Evolutionary conservation across 306 rosid species (phyloP).

Genomic region (Quercus berberidifolia): DNA sequence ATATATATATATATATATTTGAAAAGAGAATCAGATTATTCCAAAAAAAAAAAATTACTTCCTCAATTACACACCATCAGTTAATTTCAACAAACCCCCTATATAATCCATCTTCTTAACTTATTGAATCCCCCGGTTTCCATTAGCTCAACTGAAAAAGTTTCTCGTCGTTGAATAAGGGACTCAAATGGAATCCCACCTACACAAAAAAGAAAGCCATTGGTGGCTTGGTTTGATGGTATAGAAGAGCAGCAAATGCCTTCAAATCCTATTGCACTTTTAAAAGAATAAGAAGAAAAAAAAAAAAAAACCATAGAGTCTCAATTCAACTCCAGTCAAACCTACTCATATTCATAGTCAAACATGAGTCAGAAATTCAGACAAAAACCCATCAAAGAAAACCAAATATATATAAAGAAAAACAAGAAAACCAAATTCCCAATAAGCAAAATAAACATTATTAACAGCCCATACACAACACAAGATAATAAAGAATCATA

Average conservation of each 20-base stretch:
- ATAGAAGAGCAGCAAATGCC: too few relatives aligned
- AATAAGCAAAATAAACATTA: conserved; percentile 11
- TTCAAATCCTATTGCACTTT: too few relatives aligned
- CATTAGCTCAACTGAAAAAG: too few relatives aligned
- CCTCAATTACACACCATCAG: not conserved
- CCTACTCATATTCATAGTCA: not conserved
- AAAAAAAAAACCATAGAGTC: not conserved
- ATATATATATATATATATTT: not conserved
- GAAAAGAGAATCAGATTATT: not conserved
- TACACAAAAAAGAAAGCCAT: too few relatives aligned
- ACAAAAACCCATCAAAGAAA: not conserved
- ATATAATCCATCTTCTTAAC: not conserved
- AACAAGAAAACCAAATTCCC: not conserved
- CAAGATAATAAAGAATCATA: not conserved
- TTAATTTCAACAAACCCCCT: not conserved
- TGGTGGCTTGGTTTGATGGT: too few relatives aligned
- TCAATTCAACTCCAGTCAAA: not conserved
- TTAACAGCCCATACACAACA: not conserved
- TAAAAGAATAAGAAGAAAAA: too few relatives aligned
- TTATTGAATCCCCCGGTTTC: not conserved
- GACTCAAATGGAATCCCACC: too few relatives aligned
- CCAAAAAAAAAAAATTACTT: not conserved
- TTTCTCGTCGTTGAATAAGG: too few relatives aligned
- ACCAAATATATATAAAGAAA: not conserved
- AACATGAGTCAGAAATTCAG: not conserved